These are phyloP conservation scores for Rhodotorula kratochvilovae DNA, from an alignment of 768 basidiomycete genomes.

Conservation along the genomic window DNA sequence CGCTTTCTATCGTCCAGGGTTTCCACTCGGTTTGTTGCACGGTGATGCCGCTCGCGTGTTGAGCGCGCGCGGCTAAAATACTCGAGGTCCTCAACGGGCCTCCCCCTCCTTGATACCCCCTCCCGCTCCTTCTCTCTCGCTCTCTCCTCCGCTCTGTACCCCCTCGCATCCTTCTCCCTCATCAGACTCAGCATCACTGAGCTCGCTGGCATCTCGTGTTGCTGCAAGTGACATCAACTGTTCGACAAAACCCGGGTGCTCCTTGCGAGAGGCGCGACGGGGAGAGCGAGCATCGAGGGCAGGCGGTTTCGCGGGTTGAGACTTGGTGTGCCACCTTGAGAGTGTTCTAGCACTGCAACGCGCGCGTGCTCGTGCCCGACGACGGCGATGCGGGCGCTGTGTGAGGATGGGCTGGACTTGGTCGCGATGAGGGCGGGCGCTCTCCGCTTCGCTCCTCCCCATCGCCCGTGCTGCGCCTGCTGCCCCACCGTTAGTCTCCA, in stretches of 20 bases:
- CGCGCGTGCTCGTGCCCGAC: too few relatives aligned
- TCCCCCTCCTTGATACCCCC: background rate
- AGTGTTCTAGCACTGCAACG: too few relatives aligned
- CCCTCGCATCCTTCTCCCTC: background rate
- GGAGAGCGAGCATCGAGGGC: too few relatives aligned
- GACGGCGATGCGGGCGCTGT: too few relatives aligned
- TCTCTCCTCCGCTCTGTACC: background rate
- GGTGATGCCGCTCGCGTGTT: background rate
- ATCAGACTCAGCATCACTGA: background rate
- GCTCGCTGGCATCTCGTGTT: background rate
- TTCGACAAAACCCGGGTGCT: conserved; percentile 34
- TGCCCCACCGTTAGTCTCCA: too few relatives aligned
- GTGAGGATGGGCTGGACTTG: too few relatives aligned
- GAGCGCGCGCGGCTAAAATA: background rate
- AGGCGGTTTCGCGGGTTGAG: too few relatives aligned
- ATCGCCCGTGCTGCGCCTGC: too few relatives aligned
- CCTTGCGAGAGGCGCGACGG: too few relatives aligned
- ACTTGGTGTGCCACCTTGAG: too few relatives aligned
- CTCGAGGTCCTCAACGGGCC: background rate
- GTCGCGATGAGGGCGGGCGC: too few relatives aligned
- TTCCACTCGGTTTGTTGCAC: background rate
- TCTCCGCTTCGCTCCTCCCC: too few relatives aligned
- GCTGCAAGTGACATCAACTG: conserved; percentile 14
- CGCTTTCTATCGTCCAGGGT: background rate
- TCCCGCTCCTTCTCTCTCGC: background rate